Base-by-base conservation (phyloP, 495 filamentous ascomycete species). In the Penicillium lividum region DNA sequence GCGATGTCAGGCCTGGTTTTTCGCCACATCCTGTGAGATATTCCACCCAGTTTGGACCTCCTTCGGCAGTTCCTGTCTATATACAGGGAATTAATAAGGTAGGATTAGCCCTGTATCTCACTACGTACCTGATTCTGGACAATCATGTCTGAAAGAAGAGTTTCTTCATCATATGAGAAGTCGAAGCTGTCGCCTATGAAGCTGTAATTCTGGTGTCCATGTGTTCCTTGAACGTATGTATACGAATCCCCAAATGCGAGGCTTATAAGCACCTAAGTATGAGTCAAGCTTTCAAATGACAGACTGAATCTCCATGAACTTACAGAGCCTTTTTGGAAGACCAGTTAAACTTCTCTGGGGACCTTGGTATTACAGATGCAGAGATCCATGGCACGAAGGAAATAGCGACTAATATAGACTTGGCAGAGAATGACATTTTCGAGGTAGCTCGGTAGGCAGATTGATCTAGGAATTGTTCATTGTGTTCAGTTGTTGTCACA, bases 211-310 rank as follows among this genome's bases (percentile, higher is more conserved):
- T 73, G 65, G 51, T 66, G 73, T 4, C 80, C 81, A 45, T 64
- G 60, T 6, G 75, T 80, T 16, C 80, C 81, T 67, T 82, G 79
- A 25, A 82, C 74, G 52, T 76, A 83, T 16, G 80, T 81, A 54
- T 83, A 84, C n/a, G 77, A 80, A 57, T 84, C 79, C 15, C 80
- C 81, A 57, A 84, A 84, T n/a, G 78, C 76, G 57, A 81, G 61
- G 13, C 75, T 77, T 49, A 1, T 11, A 9, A 25, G 33, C 52
- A 13, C 3, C 31, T 47, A 46, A 42, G 25, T 53, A 3, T 40
- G 58, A 7, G 13, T 22, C 15, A 8, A 7, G 10, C 13, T 51
- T 31, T 7, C 38, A n/a, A 8, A 36, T 13, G 22, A 22, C 13
- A 11, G 9, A 33, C 5, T 6, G 33, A 11, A 36, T 8, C 4